phyloP scores from a whole-genome alignment of 2,329 filamentous ascomycete genomes.

The Fonsecaea nubica region DNA sequence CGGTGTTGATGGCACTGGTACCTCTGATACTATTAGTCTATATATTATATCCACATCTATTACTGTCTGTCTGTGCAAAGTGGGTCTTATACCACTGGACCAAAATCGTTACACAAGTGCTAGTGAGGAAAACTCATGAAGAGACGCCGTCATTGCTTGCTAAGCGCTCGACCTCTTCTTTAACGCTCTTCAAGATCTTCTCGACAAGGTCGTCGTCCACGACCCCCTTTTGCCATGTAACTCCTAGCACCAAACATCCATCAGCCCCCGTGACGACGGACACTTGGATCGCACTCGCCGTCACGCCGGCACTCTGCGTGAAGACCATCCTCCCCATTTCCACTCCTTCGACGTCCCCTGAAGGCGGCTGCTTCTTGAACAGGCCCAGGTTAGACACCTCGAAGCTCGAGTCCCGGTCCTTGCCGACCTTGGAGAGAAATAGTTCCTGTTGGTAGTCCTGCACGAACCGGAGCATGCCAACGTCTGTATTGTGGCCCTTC shows the following conservation, averaged over 20 bases:
- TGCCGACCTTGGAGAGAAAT: slow-evolving; percentile 49
- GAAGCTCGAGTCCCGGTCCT: slow-evolving; percentile 47
- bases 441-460: slow-evolving; percentile 48
- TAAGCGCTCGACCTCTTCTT: slow-evolving; percentile 6
- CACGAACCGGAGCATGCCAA: slow-evolving; percentile 52
- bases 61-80: neutral
- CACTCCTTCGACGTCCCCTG: slow-evolving; percentile 18
- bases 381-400: slow-evolving; percentile 58
- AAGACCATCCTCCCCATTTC: slow-evolving; percentile 52
- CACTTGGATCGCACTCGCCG: slow-evolving; percentile 48
- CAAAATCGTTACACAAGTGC: neutral
- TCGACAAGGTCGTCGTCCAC: slow-evolving; percentile 25
- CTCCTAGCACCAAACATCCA: slow-evolving; percentile 46
- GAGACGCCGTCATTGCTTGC: neutral
- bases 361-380: slow-evolving; percentile 35
- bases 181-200: neutral
- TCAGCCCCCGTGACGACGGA: slow-evolving; percentile 54
- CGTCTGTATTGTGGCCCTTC: slow-evolving; percentile 45
- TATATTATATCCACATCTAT: neutral
- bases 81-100: neutral
- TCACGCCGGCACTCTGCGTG: slow-evolving; percentile 52
- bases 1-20: neutral
- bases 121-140: neutral
- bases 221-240: slow-evolving; percentile 31
- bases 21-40: neutral